These are phyloP conservation scores for Cucurbita ficifolia DNA, from an alignment of 306 rosid species.

Conservation along the genomic window DNA sequence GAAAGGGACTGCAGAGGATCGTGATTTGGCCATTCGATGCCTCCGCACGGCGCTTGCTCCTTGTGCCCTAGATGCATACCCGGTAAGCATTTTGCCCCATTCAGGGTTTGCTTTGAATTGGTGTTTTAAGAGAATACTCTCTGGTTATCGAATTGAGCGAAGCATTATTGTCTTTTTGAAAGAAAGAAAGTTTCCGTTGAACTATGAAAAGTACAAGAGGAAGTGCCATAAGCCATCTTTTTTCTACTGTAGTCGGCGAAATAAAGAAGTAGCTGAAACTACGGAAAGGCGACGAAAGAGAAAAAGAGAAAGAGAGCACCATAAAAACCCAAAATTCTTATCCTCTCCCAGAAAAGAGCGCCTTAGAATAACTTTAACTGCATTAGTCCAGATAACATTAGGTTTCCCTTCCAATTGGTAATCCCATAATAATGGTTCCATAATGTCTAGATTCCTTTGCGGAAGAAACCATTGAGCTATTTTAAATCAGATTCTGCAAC, in stretches of 20 bases:
- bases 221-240: neutral
- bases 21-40: slow-evolving; percentile 73
- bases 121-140: neutral
- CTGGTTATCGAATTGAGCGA: neutral
- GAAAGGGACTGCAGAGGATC: slow-evolving; percentile 60
- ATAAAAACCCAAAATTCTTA: neutral
- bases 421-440: neutral
- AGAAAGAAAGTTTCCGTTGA: neutral
- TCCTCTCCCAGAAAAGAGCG: neutral
- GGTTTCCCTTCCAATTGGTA: neutral
- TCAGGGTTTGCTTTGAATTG: neutral
- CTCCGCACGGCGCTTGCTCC: slow-evolving; percentile 83
- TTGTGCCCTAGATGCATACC: slow-evolving; percentile 93
- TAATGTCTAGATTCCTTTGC: neutral
- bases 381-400: neutral
- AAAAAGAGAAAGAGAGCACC: neutral
- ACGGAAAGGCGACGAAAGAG: neutral
- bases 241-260: neutral
- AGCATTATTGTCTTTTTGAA: neutral
- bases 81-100: slow-evolving; percentile 30
- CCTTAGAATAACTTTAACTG: neutral
- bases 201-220: neutral
- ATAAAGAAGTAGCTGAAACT: neutral
- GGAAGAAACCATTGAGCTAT: neutral
- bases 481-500: neutral